Conservation (phyloP, 192 early-diverging fungal species). For the Phycomyces nitens region DNA sequence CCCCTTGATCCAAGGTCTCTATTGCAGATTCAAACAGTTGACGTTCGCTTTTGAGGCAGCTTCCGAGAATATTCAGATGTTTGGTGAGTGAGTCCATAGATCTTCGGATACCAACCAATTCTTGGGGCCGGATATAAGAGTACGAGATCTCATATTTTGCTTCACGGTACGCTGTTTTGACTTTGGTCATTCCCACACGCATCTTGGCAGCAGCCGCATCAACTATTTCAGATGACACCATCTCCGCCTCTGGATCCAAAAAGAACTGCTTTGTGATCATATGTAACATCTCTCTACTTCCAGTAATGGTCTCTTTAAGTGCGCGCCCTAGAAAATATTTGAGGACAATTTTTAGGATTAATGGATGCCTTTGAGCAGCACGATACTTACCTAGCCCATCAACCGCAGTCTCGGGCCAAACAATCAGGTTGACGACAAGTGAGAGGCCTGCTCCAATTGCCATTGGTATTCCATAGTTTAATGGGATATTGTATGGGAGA, state of each 20-base stretch:
- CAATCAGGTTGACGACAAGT: slow-evolving; percentile 35
- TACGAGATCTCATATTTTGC: slow-evolving; percentile 36
- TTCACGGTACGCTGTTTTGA: slow-evolving; percentile 34
- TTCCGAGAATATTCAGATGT: slow-evolving; percentile 30
- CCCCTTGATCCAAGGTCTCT: slow-evolving; percentile 4
- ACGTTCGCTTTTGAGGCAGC: slow-evolving; percentile 31
- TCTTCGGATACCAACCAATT: slow-evolving; percentile 24
- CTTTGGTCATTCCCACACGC: slow-evolving; percentile 33
- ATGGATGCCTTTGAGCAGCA: no score
- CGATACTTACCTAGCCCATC: slow-evolving; percentile 46
- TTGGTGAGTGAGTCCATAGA: slow-evolving; percentile 24
- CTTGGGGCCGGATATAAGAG: slow-evolving; percentile 24
- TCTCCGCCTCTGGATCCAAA: slow-evolving; percentile 22
- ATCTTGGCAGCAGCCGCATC: slow-evolving; percentile 20
- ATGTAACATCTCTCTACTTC: slow-evolving; percentile 30
- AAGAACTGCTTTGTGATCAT: slow-evolving; percentile 34
- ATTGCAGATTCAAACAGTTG: slow-evolving; percentile 31
- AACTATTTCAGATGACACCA: slow-evolving; percentile 11
- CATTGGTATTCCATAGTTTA: slow-evolving; percentile 36
- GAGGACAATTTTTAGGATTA: no score
- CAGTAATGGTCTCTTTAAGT: slow-evolving; percentile 28
- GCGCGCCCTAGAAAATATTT: slow-evolving; percentile 32
- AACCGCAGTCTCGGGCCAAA: slow-evolving; percentile 51
- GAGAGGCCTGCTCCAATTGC: slow-evolving; percentile 40
- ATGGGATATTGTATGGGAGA: slow-evolving; percentile 6